Evolutionary conservation across 1,139 yeast species (phyloP).

Genomic region (Saccharomyces hybrid): DNA sequence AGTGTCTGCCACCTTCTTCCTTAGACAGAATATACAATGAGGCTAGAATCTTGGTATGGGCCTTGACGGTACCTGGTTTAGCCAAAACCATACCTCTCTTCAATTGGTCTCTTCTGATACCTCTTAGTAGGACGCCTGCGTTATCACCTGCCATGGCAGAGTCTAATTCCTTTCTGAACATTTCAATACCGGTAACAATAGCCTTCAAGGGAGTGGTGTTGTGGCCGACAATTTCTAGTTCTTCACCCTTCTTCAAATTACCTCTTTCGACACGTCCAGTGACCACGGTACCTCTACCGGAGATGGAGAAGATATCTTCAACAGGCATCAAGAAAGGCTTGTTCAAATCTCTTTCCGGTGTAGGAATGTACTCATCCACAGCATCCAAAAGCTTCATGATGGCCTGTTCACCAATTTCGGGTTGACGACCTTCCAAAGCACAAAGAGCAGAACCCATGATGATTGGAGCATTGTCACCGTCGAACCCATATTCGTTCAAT

Average conservation of each 20-base stretch:
- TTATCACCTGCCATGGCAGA: conserved; percentile 98
- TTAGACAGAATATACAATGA: conserved; percentile 86
- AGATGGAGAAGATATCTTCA: conserved; percentile 94
- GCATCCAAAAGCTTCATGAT: conserved; percentile 80
- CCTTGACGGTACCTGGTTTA: conserved; percentile 84
- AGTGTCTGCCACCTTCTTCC: conserved; percentile 99
- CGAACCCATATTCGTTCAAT: conserved; percentile 82
- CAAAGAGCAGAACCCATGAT: conserved; percentile 98
- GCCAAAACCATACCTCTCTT: conserved; percentile 97
- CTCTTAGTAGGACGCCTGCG: conserved; percentile 95
- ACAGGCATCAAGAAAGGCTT: conserved; percentile 96
- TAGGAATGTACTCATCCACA: conserved; percentile 90
- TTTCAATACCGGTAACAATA: conserved; percentile 95
- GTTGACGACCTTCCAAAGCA: conserved; percentile 81
- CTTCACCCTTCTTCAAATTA: conserved; percentile 93
- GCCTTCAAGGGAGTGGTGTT: conserved; percentile 83
- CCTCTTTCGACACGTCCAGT: conserved; percentile 99
- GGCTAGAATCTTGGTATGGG: conserved; percentile 91
- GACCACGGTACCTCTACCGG: conserved; percentile 99
- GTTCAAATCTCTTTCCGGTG: conserved; percentile 92
- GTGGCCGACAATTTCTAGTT: conserved; percentile 92
- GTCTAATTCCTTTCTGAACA: conserved; percentile 98
- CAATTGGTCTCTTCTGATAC: conserved; percentile 95
- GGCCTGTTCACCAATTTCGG: conserved; percentile 88
- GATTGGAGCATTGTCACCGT: conserved; percentile 97